phyloP scores from a whole-genome alignment of 1,284 basidiomycete genomes.

The Peniophora sp. region DNA sequence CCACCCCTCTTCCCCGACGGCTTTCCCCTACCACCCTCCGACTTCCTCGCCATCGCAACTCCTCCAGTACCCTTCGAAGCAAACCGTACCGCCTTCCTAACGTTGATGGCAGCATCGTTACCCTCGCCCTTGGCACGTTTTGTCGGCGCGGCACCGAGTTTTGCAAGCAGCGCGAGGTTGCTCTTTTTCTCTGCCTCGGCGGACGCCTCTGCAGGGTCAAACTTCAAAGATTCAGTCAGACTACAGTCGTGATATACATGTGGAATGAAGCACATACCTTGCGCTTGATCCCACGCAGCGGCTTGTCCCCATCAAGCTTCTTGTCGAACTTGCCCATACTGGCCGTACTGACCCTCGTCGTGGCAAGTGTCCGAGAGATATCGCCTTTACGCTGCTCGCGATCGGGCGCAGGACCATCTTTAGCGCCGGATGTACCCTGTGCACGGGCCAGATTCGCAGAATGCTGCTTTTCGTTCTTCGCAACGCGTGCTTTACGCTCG shows the following conservation, averaged over 20 bases:
- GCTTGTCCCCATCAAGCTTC: constrained; percentile 86
- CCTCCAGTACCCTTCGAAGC: constrained; percentile 65
- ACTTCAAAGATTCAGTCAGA: constrained; percentile 35
- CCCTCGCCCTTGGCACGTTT: constrained; percentile 54
- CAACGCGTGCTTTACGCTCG: constrained; percentile 72
- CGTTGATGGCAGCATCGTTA: constrained; percentile 58
- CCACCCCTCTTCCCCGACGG: not conserved
- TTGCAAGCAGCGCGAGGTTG: constrained; percentile 70
- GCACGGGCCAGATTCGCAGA: constrained; percentile 75
- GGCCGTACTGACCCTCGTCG: constrained; percentile 81
- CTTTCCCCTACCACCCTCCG: constrained; percentile 2
- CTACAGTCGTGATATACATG: not conserved
- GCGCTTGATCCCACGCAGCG: constrained; percentile 82
- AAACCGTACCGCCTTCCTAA: constrained; percentile 81
- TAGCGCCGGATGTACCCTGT: constrained; percentile 12
- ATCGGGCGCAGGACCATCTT: constrained; percentile 13
- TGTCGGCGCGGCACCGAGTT: constrained; percentile 59
- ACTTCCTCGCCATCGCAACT: constrained; percentile 36
- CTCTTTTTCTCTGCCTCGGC: constrained; percentile 57
- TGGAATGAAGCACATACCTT: constrained; percentile 55
- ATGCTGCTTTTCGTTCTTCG: constrained; percentile 83
- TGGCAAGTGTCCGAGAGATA: constrained; percentile 72
- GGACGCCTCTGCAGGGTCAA: constrained; percentile 43
- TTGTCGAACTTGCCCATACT: constrained; percentile 92
- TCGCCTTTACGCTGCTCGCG: constrained; percentile 61